phyloP scores from a whole-genome alignment of 2,329 filamentous ascomycete species.

The Talaromyces sp. region DNA sequence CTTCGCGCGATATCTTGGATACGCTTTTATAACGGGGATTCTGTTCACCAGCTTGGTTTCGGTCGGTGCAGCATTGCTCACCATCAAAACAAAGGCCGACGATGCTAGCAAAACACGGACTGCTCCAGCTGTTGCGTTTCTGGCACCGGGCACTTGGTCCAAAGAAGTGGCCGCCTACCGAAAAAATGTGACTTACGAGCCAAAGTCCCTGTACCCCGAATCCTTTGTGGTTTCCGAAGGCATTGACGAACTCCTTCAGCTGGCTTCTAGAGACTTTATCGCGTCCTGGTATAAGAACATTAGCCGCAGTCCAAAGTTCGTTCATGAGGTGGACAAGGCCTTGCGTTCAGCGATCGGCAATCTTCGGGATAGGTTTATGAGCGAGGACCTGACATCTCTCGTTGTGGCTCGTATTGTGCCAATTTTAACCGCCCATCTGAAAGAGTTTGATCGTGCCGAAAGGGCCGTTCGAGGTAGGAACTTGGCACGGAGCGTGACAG shows the following conservation, averaged over 20 bases:
- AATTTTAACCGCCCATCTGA: constrained; percentile 81
- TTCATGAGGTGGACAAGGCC: constrained; percentile 78
- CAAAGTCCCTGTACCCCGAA: constrained; percentile 66
- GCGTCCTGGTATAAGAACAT: constrained; percentile 85
- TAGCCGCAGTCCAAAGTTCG: constrained; percentile 72
- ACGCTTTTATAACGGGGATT: constrained; percentile 73
- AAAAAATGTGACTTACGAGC: constrained; percentile 62
- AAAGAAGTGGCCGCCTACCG: constrained; percentile 64
- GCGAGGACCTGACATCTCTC: constrained; percentile 78
- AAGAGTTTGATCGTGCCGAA: constrained; percentile 88
- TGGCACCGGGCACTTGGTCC: constrained; percentile 61
- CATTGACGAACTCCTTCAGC: constrained; percentile 71
- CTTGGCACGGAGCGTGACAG: constrained; percentile 82
- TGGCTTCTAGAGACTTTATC: constrained; percentile 79
- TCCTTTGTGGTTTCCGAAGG: constrained; percentile 74
- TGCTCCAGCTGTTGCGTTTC: constrained; percentile 53
- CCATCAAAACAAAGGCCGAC: constrained; percentile 34
- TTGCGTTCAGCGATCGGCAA: constrained; percentile 68
- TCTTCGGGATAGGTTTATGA: constrained; percentile 66
- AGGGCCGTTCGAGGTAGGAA: constrained; percentile 79
- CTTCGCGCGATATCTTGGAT: constrained; percentile 74
- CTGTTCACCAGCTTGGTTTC: constrained; percentile 52
- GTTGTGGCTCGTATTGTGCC: constrained; percentile 79
- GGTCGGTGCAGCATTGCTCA: constrained; percentile 58
- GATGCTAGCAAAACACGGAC: constrained; percentile 40